A percentile compares a stretch with the other conserved stretches of the same genome.
Evolutionary conservation across 2,329 filamentous ascomycete genomes (phyloP).

Genomic region (Trichoderma hamatum): DNA sequence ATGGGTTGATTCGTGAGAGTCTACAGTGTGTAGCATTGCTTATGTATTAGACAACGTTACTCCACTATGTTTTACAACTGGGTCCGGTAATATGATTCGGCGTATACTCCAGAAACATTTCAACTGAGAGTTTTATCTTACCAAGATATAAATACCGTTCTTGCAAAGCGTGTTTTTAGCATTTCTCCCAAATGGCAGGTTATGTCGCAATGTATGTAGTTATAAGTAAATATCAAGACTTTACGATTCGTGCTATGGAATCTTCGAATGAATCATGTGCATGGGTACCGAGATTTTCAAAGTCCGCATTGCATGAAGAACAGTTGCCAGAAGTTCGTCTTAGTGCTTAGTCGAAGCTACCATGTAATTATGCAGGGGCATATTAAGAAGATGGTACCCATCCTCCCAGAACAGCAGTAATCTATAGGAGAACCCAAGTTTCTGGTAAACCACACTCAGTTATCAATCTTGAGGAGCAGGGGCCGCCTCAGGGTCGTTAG

Average conservation of each 20-base stretch:
- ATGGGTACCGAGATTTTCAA: background rate
- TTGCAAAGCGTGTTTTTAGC: background rate
- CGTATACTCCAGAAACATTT: background rate
- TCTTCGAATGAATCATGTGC: no score
- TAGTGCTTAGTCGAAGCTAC: background rate
- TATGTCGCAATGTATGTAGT: background rate
- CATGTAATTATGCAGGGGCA: background rate
- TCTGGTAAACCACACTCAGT: background rate
- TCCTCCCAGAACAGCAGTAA: background rate
- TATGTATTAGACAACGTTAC: background rate
- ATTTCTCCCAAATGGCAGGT: background rate
- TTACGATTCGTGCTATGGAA: no score
- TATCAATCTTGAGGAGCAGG: conserved; percentile 35
- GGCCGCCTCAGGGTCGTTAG: conserved; percentile 37
- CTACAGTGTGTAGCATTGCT: background rate
- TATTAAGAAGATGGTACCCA: background rate
- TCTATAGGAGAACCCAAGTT: background rate
- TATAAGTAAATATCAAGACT: no score
- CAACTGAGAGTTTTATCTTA: background rate
- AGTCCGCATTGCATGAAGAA: background rate
- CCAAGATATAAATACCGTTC: background rate
- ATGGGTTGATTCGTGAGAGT: background rate
- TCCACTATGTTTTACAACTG: background rate
- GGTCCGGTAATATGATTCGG: background rate
- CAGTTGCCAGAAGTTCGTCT: background rate